Base-by-base conservation (phyloP, 169 alveolate species). In the Theileria annulata region DNA sequence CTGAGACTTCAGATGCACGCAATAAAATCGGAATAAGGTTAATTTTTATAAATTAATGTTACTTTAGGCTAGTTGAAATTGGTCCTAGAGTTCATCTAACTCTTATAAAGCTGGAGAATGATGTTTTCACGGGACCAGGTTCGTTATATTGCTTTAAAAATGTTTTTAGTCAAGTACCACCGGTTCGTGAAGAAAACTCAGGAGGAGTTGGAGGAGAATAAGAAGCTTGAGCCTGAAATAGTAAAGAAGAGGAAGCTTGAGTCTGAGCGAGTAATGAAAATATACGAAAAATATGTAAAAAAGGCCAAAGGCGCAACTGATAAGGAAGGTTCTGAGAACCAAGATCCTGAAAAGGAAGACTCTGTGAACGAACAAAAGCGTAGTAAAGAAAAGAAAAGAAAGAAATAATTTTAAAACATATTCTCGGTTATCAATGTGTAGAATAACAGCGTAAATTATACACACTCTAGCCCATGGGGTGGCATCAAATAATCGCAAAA, bases 41-140 rank as follows among this genome's bases (percentile, higher is more conserved):
- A 2, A 75, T 1, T 6, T 71, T 6, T n/a, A 9, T 3, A 25
- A 28, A 23, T 25, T 2, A 28, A 3, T 17, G 35, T 23, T n/a
- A 23, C n/a, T 79, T 17, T 28, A 80, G 88, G 15, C 80, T 88
- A 42, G 79, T 74, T 35, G 93, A 88, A 48, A 79, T 84, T 10
- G 93, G 93, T 13, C 93, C 93, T 27, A 81, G 93, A 54, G 70
- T 88, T 35, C 64, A 79, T 23, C 73, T 88, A 59, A 75, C 77
- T 19, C 73, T 86, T 48, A 77, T 88, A 35, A 88, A 88, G 76
- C 48, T 88, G 3, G 87, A 85, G 35, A 90, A 80, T 28, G 93
- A 82, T 30, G 92, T 85, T 4, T 88, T 85, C 47, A 69, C 87
- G 17, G 93, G 93, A 37, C 81, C 49, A 56, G 66, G 66, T 56